Conservation (phyloP, 768 basidiomycete genomes). For the Piloderma croceum region DNA sequence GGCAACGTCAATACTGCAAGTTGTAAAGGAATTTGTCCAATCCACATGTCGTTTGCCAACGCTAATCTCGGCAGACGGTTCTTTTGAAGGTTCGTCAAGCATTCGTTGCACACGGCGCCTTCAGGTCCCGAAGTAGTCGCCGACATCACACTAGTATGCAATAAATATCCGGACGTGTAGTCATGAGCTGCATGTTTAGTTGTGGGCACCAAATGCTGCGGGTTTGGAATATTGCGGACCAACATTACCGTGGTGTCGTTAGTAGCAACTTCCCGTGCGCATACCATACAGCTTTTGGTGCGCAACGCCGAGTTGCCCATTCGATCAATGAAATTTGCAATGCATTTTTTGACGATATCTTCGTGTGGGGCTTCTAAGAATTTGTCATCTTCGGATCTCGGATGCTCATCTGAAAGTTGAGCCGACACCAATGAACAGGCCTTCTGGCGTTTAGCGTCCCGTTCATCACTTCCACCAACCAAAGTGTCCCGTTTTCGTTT, state of each 20-base stretch:
- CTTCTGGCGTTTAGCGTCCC: too few relatives aligned
- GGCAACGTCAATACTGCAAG: slow-evolving; percentile 26
- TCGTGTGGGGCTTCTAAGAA: too few relatives aligned
- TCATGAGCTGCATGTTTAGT: slow-evolving; percentile 8
- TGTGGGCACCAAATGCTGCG: slow-evolving; percentile 8
- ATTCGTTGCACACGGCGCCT: slow-evolving; percentile 8
- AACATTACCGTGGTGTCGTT: not conserved
- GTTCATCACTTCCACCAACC: too few relatives aligned
- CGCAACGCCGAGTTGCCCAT: slow-evolving; percentile 1
- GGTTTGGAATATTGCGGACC: too few relatives aligned
- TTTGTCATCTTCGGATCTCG: too few relatives aligned
- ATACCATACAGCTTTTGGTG: slow-evolving; percentile 1
- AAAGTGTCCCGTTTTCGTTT: too few relatives aligned
- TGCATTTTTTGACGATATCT: too few relatives aligned
- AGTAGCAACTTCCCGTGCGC: not conserved
- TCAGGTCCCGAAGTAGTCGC: too few relatives aligned
- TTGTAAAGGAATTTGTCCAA: slow-evolving; percentile 26
- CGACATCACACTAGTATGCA: not conserved
- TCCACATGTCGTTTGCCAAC: slow-evolving; percentile 37
- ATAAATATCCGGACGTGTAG: slow-evolving; percentile 6
- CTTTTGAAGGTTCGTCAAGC: slow-evolving; percentile 1
- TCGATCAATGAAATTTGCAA: slow-evolving; percentile 3
- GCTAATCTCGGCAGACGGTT: slow-evolving; percentile 14
- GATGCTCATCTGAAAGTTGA: too few relatives aligned
- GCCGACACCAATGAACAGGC: too few relatives aligned